phyloP scores from a whole-genome alignment of 768 basidiomycete genomes.

The Clitopilus passeckerianus region DNA sequence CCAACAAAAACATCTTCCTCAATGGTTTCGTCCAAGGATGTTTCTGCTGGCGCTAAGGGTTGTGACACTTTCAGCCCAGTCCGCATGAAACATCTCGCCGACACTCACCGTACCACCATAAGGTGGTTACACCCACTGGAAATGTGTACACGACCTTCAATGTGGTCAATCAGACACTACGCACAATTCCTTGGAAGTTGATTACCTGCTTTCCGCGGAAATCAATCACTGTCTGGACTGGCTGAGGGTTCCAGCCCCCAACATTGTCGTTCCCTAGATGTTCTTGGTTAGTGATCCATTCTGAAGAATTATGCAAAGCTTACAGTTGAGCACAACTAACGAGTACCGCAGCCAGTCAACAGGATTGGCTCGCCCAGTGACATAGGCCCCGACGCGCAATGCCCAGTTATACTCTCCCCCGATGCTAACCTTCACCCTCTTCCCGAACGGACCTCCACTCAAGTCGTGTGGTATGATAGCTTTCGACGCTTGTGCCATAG shows the following conservation, averaged over 20 bases:
- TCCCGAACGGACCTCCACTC: constrained; percentile 54
- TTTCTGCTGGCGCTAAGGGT: not conserved
- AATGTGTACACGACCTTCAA: constrained; percentile 62
- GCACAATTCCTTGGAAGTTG: not conserved
- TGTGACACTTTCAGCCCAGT: not conserved
- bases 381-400: constrained; percentile 58
- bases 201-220: constrained; percentile 54
- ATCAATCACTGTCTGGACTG: constrained; percentile 52
- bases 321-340: constrained; percentile 68
- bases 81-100: not conserved
- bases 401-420: constrained; percentile 51
- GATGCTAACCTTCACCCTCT: constrained; percentile 58
- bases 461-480: constrained; percentile 61
- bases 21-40: constrained; percentile 5
- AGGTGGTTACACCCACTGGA: constrained; percentile 64
- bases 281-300: not conserved
- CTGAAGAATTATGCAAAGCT: constrained; percentile 5
- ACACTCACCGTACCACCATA: constrained; percentile 41
- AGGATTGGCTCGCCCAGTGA: constrained; percentile 47
- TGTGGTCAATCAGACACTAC: not conserved
- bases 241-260: constrained; percentile 47
- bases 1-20: not conserved
- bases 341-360: constrained; percentile 60
- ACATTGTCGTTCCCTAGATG: constrained; percentile 38
- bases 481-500: constrained; percentile 69